Conservation (phyloP, 805 yeast species). For the Starmerella sp. region DNA sequence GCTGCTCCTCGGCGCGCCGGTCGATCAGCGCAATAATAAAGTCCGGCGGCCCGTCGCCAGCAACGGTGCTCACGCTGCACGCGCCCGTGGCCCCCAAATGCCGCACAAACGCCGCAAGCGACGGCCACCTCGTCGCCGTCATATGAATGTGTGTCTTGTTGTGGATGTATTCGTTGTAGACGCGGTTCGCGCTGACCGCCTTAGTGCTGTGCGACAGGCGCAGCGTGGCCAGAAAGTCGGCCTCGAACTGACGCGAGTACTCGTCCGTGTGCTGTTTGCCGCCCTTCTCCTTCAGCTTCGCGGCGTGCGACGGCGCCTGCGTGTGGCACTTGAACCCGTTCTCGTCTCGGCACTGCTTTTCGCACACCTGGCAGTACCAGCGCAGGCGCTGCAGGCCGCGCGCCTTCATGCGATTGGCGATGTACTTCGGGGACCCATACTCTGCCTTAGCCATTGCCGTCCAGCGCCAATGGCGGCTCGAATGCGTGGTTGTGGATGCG, state of each 20-base stretch:
- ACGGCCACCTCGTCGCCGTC: slow-evolving; percentile 75
- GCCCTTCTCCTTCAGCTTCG: slow-evolving; percentile 40
- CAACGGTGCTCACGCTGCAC: neutral
- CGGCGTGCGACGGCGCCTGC: slow-evolving; percentile 66
- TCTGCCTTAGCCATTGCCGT: slow-evolving; percentile 43
- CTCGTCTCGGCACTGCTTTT: slow-evolving; percentile 88
- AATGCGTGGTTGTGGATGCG: neutral
- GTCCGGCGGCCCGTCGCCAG: slow-evolving; percentile 7
- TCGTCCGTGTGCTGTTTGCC: slow-evolving; percentile 39
- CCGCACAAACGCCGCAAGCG: slow-evolving; percentile 56
- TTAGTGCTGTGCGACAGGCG: slow-evolving; percentile 71
- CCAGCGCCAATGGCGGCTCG: neutral
- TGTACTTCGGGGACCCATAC: slow-evolving; percentile 51
- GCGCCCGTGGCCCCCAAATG: slow-evolving; percentile 35
- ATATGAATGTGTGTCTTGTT: slow-evolving; percentile 79
- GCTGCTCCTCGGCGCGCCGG: neutral
- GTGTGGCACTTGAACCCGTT: slow-evolving; percentile 90
- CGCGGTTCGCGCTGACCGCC: slow-evolving; percentile 64
- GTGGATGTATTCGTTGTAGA: slow-evolving; percentile 79
- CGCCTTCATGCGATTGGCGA: slow-evolving; percentile 67
- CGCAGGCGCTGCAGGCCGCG: slow-evolving; percentile 75
- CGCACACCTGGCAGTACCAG: slow-evolving; percentile 83
- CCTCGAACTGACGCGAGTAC: slow-evolving; percentile 49
- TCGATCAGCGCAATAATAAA: slow-evolving; percentile 6
- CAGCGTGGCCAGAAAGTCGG: slow-evolving; percentile 53